Conservation (phyloP, 2,329 filamentous ascomycete species). For the Talaromyces sp. region DNA sequence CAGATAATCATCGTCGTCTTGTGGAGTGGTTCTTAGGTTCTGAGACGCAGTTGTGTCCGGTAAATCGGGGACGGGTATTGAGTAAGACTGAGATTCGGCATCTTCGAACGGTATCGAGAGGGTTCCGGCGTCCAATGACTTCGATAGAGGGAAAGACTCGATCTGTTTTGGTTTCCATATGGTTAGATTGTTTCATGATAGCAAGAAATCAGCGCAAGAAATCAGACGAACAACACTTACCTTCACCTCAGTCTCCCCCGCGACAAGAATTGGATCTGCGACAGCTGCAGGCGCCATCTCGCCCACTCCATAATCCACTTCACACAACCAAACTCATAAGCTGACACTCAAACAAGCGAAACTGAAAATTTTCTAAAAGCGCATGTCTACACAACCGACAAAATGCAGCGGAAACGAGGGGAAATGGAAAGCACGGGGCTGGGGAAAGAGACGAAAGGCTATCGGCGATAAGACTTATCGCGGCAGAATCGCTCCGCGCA, state of each 20-base stretch:
- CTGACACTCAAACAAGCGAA: background rate
- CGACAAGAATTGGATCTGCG: conserved; percentile 1
- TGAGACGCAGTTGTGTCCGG: background rate
- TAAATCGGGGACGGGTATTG: background rate
- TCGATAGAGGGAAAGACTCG: background rate
- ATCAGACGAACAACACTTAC: background rate
- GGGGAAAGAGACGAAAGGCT: background rate
- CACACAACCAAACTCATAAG: background rate
- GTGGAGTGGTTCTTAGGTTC: conserved; percentile 10
- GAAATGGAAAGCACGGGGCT: background rate
- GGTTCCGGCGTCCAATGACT: background rate
- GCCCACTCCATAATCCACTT: background rate
- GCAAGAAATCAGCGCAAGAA: conserved; percentile 6
- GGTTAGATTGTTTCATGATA: background rate
- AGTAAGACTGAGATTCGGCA: background rate
- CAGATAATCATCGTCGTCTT: conserved; percentile 17
- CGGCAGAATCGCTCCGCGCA: conserved; percentile 1
- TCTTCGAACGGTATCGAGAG: background rate
- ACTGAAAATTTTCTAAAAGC: background rate
- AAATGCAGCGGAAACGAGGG: background rate
- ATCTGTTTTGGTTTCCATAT: background rate
- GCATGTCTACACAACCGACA: background rate
- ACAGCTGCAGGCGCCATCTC: conserved; percentile 6
- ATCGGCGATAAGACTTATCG: conserved; percentile 5
- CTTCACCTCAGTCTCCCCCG: conserved; percentile 3